Evolutionary conservation across 768 basidiomycete genomes (phyloP).

Genomic region (Mycena floridula): DNA sequence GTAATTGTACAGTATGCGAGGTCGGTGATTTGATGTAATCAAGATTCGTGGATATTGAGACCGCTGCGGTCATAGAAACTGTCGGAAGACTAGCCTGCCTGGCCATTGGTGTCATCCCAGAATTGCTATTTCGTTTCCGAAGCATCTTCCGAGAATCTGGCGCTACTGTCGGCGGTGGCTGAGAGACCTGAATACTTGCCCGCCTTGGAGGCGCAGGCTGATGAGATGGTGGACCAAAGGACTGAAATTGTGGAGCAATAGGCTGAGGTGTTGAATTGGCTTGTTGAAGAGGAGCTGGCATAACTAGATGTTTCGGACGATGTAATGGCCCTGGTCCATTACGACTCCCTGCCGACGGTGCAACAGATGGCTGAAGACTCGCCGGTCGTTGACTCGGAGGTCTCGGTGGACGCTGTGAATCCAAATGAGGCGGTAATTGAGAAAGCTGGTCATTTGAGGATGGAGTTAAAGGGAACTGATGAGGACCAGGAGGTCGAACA

Average conservation of each 20-base stretch:
- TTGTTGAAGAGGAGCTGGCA: conserved; percentile 63
- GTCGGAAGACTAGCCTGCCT: background rate
- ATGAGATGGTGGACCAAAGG: background rate
- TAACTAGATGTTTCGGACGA: conserved; percentile 62
- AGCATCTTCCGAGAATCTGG: conserved; percentile 17
- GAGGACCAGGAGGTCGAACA: background rate
- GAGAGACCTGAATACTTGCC: background rate
- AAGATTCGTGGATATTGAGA: conserved; percentile 1
- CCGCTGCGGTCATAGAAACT: background rate
- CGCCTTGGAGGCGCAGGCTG: background rate
- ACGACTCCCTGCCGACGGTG: conserved; percentile 1
- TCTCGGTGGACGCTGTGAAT: background rate
- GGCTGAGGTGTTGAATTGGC: conserved; percentile 9
- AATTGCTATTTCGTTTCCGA: conserved; percentile 17
- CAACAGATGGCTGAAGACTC: conserved; percentile 5
- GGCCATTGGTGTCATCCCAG: conserved; percentile 5
- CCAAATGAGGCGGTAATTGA: no score
- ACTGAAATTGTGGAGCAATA: conserved; percentile 8
- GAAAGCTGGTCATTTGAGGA: no score
- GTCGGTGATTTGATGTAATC: conserved; percentile 2
- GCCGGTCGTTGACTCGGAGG: conserved; percentile 2
- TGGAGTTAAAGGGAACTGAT: no score
- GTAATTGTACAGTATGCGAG: background rate
- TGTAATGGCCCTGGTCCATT: conserved; percentile 22
- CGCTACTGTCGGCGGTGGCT: background rate